Conservation (phyloP, 2,329 filamentous ascomycete species). For the Pseudopithomyces chartarum region DNA sequence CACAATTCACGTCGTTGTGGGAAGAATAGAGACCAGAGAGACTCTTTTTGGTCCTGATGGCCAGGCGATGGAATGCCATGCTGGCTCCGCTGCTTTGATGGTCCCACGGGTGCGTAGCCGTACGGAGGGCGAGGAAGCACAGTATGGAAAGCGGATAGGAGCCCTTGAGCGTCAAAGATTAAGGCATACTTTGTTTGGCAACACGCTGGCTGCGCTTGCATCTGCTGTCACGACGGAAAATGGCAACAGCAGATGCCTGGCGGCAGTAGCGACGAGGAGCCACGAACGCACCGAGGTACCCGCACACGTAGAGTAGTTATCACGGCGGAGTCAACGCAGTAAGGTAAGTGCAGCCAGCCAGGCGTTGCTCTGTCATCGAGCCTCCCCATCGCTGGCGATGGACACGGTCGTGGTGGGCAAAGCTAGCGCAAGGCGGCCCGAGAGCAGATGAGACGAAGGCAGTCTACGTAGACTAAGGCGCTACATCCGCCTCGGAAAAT, state of each 20-base stretch:
- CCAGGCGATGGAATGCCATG: conserved; percentile 34
- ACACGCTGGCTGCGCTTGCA: conserved; percentile 9
- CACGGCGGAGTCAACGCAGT: too few relatives aligned
- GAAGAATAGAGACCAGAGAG: conserved; percentile 33
- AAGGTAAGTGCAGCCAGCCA: too few relatives aligned
- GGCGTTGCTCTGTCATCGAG: too few relatives aligned
- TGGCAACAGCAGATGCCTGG: neutral
- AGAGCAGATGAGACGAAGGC: too few relatives aligned
- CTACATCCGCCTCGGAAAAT: neutral
- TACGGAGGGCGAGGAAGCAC: neutral
- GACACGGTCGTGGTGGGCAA: too few relatives aligned
- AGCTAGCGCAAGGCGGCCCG: too few relatives aligned
- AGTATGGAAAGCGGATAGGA: neutral
- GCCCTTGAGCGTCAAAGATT: neutral
- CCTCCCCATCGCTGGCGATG: too few relatives aligned
- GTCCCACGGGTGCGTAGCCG: neutral
- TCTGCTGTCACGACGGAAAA: neutral
- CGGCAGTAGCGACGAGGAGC: neutral
- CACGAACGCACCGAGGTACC: neutral
- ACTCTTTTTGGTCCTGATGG: conserved; percentile 35
- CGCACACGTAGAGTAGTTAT: too few relatives aligned
- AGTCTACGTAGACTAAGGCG: too few relatives aligned
- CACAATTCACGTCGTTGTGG: conserved; percentile 11
- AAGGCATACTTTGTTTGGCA: conserved; percentile 13
- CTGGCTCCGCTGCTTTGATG: conserved; percentile 13